These are phyloP conservation scores for Imleria badia DNA, from an alignment of 768 basidiomycete genomes.

Conservation along the genomic window DNA sequence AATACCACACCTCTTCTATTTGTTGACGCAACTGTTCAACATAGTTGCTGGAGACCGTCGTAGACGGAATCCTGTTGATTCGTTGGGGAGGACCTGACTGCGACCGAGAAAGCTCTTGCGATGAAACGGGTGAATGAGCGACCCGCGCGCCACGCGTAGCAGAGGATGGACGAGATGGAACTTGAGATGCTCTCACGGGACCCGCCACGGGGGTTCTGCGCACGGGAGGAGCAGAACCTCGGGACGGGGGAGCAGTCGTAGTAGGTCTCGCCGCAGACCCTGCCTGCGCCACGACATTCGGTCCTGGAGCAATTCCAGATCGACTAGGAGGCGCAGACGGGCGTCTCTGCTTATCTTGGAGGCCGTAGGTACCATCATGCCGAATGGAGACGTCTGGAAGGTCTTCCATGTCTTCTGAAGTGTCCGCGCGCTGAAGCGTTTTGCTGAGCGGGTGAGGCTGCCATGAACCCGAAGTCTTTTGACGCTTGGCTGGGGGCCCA, in stretches of 20 bases:
- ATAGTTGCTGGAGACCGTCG: not conserved
- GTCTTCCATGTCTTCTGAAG: conserved; percentile 45
- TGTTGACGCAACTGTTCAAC: conserved; percentile 31
- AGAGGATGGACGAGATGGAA: conserved; percentile 14
- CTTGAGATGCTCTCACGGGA: conserved; percentile 5
- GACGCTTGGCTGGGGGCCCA: conserved; percentile 52
- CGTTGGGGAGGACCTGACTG: conserved; percentile 13
- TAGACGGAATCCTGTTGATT: conserved; percentile 3
- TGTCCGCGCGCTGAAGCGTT: conserved; percentile 22
- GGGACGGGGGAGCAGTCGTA: conserved; percentile 10
- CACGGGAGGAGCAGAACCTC: conserved; percentile 11
- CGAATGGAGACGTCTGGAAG: conserved; percentile 65
- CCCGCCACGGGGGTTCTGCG: conserved; percentile 12
- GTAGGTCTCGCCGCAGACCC: conserved; percentile 6
- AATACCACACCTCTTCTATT: conserved; percentile 47
- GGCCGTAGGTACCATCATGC: conserved; percentile 55
- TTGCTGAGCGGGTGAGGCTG: conserved; percentile 34
- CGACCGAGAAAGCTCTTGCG: conserved; percentile 19
- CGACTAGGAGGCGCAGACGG: conserved; percentile 13
- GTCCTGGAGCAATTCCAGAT: conserved; percentile 9
- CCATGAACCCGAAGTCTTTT: conserved; percentile 51
- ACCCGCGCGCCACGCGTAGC: conserved; percentile 13
- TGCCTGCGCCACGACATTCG: conserved; percentile 7
- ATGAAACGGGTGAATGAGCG: conserved; percentile 14
- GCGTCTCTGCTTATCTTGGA: conserved; percentile 30